A percentile compares a stretch with the other conserved stretches of the same genome.
phyloP scores from a whole-genome alignment of 164 flowering plant genomes.

The Nelumbo lutea region DNA sequence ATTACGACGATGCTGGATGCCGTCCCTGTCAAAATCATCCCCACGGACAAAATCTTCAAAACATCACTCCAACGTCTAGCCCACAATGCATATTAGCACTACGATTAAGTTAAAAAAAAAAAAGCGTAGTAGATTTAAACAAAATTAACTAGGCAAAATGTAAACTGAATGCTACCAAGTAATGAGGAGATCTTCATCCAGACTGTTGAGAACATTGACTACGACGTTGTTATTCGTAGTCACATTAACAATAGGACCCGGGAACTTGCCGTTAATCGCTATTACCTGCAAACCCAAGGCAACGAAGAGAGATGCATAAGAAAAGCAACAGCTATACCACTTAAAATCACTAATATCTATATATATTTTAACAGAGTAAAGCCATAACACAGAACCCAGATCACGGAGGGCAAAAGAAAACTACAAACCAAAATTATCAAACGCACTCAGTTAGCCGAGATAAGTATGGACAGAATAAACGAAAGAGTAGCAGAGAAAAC shows the following conservation, averaged over 20 bases:
- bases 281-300: slow-evolving; percentile 59
- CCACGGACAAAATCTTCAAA: neutral
- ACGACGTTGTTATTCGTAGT: slow-evolving; percentile 80
- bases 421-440: neutral
- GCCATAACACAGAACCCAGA: neutral
- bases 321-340: neutral
- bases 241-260: slow-evolving; percentile 79
- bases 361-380: slow-evolving; percentile 3
- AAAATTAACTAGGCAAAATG: neutral
- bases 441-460: too few species aligned
- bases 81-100: neutral
- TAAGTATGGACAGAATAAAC: neutral
- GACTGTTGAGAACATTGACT: slow-evolving; percentile 69
- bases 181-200: slow-evolving; percentile 76
- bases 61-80: neutral
- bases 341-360: neutral
- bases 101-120: neutral
- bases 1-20: slow-evolving; percentile 68
- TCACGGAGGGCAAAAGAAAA: neutral
- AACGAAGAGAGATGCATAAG: slow-evolving; percentile 5
- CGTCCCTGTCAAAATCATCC: slow-evolving; percentile 50
- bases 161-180: slow-evolving; percentile 53
- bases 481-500: neutral
- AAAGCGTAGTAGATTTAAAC: neutral
- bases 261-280: slow-evolving; percentile 76